Base-by-base conservation (phyloP, 2,329 filamentous ascomycete species). In the Aphanocladium album region DNA sequence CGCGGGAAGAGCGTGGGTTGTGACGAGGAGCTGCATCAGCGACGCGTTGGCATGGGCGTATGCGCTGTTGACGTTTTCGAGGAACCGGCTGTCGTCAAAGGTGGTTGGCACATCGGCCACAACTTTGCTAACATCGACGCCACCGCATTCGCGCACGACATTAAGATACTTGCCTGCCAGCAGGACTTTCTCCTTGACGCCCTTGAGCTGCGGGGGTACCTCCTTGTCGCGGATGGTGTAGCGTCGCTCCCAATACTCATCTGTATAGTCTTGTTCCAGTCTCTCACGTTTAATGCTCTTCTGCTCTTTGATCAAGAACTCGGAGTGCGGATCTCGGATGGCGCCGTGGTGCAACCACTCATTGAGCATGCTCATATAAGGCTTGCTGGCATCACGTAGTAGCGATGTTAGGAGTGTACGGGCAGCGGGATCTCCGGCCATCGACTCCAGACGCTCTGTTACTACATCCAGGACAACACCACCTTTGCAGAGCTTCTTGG, bases 241-340 rank as follows among this genome's bases (percentile, higher is more conserved):
- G 64, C 95, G 84, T 70, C 96, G 91, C 73, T 99, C 95, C 95
- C 95, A 99, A 74, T 99, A 99, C 70, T 99, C 95, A 72, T 99
- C 95, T 0, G 93, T 99, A 70, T 98, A 99, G 73, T 99, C 95
- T 71, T 96, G 89, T 70, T 98, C 92, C 2, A 99, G 79, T 62
- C 90, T 84, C 72, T 98, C 95, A 45, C 95, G 85, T 62, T 89
- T 89, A 67, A 99, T 97, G 69, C 93, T 96, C 74, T 93, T 96
- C 68, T 96, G 91, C 73, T 98, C 95, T 70, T 96, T 96, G 70
- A 99, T 88, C 57, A 99, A 77, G 67, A 99, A 99, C 73, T 99
- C 95, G 1, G 88, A 85, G 72, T 98, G 93, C 0, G 93, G 91
- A 72, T 99, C 95, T 69, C 89, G 91, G 73, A 99, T 98, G 53